Base-by-base conservation (phyloP, 441 rosid species). In the Jatropha multifida region DNA sequence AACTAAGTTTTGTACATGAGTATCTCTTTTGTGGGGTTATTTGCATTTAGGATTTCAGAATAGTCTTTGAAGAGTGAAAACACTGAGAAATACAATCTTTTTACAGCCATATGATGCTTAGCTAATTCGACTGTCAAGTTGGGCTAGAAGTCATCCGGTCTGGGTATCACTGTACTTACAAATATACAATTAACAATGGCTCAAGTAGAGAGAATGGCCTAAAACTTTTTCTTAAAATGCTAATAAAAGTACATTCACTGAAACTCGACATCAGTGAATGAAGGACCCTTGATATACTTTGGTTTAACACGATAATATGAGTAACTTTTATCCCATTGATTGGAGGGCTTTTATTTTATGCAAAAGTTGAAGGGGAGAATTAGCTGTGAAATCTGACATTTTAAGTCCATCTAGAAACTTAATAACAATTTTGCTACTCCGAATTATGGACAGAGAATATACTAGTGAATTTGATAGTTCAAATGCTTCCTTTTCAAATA, bases 371-470 rank as follows among this genome's bases (percentile, higher is more conserved):
- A 27, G 20, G 58, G 46, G 2, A 46, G 40, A 55, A 4, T 46
- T 46, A 12, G 2, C 38, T 55, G 51, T 20, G 52, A 40, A 11
- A 6, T 72, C 49, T 0, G 46, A 74, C 51, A 20, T 5, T 12
- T 5, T 14, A 63, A 54, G 23, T 12, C 18, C 55, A 52, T 51
- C 79, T 54, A 70, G 64, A 69, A 54, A 70, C 46, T 37, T 32
- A 18, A 26, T 7, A 26, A 5, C n/a, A 10, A n/a, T 48, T 26
- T 61, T 76, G 38, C 6, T 14, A 27, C 26, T 4, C n/a, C 52
- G n/a, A 18, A 60, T 20, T n/a, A 49, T 14, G 9, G 26, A 62
- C 5, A 14, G 1, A 42, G 52, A 60, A 51, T 44, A n/a, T 32
- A 32, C 2, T 32, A 32, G 32, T 32, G 32, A 32, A 26, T 15